Evolutionary conservation across 805 yeast genomes (phyloP), one percentile per base, ranked within the genome.

Genomic region (Ogataea neopini): DNA sequence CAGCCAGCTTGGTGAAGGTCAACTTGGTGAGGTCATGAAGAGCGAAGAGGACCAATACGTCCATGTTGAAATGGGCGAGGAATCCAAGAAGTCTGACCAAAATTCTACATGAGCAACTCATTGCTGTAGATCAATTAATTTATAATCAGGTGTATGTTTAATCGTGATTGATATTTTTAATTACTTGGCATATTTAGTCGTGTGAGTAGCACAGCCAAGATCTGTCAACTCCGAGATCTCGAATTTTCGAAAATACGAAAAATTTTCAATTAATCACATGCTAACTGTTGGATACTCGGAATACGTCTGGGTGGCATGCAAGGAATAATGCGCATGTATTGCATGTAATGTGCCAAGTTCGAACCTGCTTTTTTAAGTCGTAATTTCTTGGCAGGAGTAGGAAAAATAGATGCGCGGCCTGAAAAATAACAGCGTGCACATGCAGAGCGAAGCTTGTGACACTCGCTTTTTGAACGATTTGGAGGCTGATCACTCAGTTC

Each of bases 1-100:
- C 44, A 53, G 76, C 26, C 76, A 72, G 57, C 68, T 88, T 61
- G 96, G 72, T 52, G 69, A 58, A 38, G 69, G 68, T 42, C 15
- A 54, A 8, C 53, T 63, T 13, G 59, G 58, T 17, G 52, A 64
- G 38, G 54, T 48, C 6, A 29, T 53, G 33, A 56, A 52, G 42
- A 37, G 13, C 8, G 25, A 22, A 8, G 38, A 40, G 3, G 46
- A 45, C 25, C 34, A 26, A 10, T 18, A 26, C 22, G 45, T 43
- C 10, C 46, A 49, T 15, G 50, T 44, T 25, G 56, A 52, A 33
- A 20, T 44, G 29, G 18, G 23, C 39, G 39, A 42, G 14, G 39
- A 30, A 3, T 13, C 43, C 22, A 40, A 40, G 29, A 30, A 30
- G 29, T n/a, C n/a, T n/a, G 43, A 40, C 23, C 14, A 22, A 22